Percentiles rank a stretch among this genome's conserved stretches.
phyloP scores from a whole-genome alignment of 495 filamentous ascomycete species.

The Copromyces sp. region DNA sequence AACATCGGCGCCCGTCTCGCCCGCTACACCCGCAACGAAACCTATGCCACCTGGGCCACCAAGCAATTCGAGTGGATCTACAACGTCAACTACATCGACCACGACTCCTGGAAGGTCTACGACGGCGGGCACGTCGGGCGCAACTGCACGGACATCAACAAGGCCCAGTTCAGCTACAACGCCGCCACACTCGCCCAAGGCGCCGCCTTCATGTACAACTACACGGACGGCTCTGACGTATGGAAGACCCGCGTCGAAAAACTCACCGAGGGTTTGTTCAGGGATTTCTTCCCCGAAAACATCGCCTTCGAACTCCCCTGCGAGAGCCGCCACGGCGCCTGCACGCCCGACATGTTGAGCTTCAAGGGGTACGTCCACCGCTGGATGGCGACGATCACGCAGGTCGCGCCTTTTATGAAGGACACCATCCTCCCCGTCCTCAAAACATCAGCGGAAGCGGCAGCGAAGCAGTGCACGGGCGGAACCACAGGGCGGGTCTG shows the following conservation, averaged over 20 bases:
- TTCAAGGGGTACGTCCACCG: conserved; percentile 77
- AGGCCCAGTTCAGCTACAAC: conserved; percentile 65
- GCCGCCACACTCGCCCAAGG: conserved; percentile 63
- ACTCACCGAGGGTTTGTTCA: conserved; percentile 47
- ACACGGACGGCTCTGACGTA: conserved; percentile 7
- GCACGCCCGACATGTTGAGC: conserved; percentile 63
- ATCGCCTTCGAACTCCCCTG: conserved; percentile 64
- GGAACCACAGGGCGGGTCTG: conserved; percentile 44
- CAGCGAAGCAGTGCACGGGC: conserved; percentile 58
- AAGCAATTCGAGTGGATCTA: conserved; percentile 64
- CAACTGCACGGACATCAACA: conserved; percentile 54
- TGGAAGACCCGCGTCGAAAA: conserved; percentile 52
- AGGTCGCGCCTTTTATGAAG: conserved; percentile 57
- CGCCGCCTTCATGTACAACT: conserved; percentile 70
- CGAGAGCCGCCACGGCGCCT: conserved; percentile 46
- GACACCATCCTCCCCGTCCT: conserved; percentile 51
- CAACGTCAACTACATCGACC: conserved; percentile 50
- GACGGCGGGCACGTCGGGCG: conserved; percentile 57
- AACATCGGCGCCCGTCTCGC: conserved; percentile 69
- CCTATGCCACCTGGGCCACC: conserved; percentile 70
- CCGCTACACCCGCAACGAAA: conserved; percentile 64
- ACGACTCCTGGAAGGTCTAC: conserved; percentile 47
- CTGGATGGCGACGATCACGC: conserved; percentile 64
- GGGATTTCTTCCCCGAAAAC: conserved; percentile 45
- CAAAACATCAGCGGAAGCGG: conserved; percentile 50